Conservation (phyloP, 257 asterid species). For the Solanum phureja region DNA sequence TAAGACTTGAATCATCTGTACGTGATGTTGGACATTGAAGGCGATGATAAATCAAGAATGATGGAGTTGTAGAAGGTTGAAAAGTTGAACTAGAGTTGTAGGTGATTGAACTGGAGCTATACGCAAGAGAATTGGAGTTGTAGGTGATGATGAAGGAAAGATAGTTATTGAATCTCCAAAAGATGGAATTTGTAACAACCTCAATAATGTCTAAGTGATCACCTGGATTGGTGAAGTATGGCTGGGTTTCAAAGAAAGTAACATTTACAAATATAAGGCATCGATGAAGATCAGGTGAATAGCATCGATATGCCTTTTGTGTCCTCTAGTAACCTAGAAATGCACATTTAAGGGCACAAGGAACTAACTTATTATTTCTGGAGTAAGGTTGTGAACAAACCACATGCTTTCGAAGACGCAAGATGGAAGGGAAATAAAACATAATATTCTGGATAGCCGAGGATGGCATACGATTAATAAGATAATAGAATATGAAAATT, state of each 20-base stretch:
- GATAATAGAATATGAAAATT: not conserved
- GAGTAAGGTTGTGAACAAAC: not conserved
- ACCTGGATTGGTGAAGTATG: not conserved
- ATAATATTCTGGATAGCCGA: not conserved
- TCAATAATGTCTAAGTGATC: not conserved
- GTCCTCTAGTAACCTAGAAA: not conserved
- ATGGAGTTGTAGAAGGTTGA: not conserved
- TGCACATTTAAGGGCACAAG: not conserved
- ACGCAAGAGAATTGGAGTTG: not conserved
- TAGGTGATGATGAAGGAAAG: not conserved
- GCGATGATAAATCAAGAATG: not conserved
- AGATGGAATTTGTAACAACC: not conserved
- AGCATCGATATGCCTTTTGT: not conserved
- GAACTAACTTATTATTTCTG: not conserved
- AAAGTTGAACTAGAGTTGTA: not conserved
- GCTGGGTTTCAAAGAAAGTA: not conserved
- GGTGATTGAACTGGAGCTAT: not conserved
- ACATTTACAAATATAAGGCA: not conserved
- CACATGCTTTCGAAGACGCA: not conserved
- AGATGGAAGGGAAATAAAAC: not conserved
- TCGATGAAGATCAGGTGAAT: not conserved
- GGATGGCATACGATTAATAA: not conserved
- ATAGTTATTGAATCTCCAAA: not conserved
- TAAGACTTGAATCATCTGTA: not conserved
- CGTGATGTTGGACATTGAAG: not conserved